Evolutionary conservation across 2,329 filamentous ascomycete species (phyloP).

Genomic region (Cordyceps farinosa): DNA sequence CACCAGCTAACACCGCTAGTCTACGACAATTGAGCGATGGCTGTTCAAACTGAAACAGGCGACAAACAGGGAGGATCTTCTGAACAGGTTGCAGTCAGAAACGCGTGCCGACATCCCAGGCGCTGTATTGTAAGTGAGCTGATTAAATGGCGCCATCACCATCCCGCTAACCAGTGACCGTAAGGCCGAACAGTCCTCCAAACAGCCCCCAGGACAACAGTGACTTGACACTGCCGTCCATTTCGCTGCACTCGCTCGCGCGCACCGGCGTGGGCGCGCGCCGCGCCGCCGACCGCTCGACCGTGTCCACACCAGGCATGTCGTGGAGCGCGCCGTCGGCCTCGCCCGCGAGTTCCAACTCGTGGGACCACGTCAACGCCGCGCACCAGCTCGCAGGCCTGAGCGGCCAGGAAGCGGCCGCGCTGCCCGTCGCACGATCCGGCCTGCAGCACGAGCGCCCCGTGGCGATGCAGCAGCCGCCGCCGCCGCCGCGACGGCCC

Average conservation of each 20-base stretch:
- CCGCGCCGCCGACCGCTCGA: constrained; percentile 4
- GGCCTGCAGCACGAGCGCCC: constrained; percentile 38
- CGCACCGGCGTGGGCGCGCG: constrained; percentile 21
- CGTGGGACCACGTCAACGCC: constrained; percentile 28
- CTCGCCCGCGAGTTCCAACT: constrained; percentile 20
- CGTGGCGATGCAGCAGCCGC: constrained; percentile 27
- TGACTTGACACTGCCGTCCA: constrained; percentile 24
- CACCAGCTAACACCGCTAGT: constrained; percentile 23
- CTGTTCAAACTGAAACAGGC: constrained; percentile 35
- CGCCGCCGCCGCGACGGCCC: constrained; percentile 23
- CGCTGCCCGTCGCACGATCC: constrained; percentile 22
- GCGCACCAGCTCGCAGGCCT: constrained; percentile 28
- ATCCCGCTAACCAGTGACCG: not conserved
- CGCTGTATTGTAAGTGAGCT: constrained; percentile 24
- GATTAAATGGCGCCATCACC: not conserved
- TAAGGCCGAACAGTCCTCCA: constrained; percentile 20
- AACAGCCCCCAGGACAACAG: constrained; percentile 21
- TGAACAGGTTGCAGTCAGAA: constrained; percentile 22
- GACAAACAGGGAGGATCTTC: constrained; percentile 19
- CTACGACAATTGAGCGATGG: constrained; percentile 38
- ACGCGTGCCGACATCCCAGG: constrained; percentile 24
- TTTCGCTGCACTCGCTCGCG: constrained; percentile 24
- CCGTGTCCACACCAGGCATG: constrained; percentile 5
- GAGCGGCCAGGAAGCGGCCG: constrained; percentile 22
- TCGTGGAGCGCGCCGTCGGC: constrained; percentile 25